Conservation (phyloP, 2,329 filamentous ascomycete species). For the Trichoderma sp. region DNA sequence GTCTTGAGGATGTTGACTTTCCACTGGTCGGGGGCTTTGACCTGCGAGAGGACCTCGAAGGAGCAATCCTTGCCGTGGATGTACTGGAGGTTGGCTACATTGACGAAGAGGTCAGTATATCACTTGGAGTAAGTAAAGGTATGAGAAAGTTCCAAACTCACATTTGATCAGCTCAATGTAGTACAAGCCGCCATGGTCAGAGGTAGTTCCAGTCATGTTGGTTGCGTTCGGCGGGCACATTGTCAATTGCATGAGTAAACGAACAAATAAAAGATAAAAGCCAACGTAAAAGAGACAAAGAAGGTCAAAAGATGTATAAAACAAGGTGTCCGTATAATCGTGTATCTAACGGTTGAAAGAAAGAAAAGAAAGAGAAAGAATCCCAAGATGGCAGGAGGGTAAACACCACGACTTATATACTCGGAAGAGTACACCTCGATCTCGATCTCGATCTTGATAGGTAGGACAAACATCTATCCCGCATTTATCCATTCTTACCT, state of each 20-base stretch:
- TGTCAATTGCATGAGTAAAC: background rate
- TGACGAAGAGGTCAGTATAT: too few relatives aligned
- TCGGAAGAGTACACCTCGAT: background rate
- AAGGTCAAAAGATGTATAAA: background rate
- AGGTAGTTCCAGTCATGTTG: background rate
- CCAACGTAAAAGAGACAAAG: background rate
- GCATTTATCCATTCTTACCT: background rate
- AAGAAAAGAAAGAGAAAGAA: background rate
- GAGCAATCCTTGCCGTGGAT: constrained; percentile 27
- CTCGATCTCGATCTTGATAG: background rate
- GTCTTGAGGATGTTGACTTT: constrained; percentile 29
- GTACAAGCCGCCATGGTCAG: background rate
- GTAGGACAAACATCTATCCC: background rate
- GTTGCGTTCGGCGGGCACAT: background rate
- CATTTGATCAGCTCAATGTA: background rate
- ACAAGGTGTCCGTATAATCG: background rate
- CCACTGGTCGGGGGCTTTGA: constrained; percentile 28
- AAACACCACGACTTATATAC: constrained; percentile 2
- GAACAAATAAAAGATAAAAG: background rate
- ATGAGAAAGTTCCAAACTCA: background rate
- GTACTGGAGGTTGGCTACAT: constrained; percentile 30
- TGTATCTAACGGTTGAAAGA: background rate
- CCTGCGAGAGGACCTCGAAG: constrained; percentile 28
- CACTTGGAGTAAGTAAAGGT: too few relatives aligned
- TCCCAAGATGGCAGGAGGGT: background rate